Base-by-base conservation (phyloP, 2,329 filamentous ascomycete species). In the Incumbomyces delicatus region DNA sequence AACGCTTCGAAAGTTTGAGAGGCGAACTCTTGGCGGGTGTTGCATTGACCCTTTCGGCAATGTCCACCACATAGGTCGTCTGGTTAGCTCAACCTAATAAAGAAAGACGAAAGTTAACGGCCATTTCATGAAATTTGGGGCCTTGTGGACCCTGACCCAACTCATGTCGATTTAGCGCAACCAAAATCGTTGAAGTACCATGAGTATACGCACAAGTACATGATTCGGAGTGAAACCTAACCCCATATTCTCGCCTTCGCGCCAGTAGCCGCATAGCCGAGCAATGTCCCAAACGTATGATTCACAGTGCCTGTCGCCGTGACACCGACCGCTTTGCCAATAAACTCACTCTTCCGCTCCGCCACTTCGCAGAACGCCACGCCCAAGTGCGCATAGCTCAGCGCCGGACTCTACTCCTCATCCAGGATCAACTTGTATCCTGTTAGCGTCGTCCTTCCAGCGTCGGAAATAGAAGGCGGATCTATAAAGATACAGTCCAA, bases 261-360 rank as follows among this genome's bases (percentile, higher is more conserved):
- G 6, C 40, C 40, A 33, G 20, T 14, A 31, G 16, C 18, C 3
- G 30, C 30, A 42, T 42, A 42, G 6, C 40, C 40, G n/a, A n/a
- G 3, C 18, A 42, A 31, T 11, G 5, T 31, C 27, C 40, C 40
- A 17, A 13, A 27, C 6, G 40, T 42, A 5, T 6, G 3, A 42
- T 42, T 33, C 27, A 42, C 40, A 42, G 27, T 14, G 16, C 40
- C 40, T 30, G 40, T 42, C 18, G 40, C 40, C 40, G 40, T 42
- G 40, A 42, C 40, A 42, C 40, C 40, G 30, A 42, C 40, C n/a
- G 13, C 40, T n/a, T 42, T n/a, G 3, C 40, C 40, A 4, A 6
- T 7, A 31, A 42, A 42, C 30, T 42, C 40, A 3, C 31, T 18
- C 6, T 18, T 29, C 7, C 40, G 40, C 14, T 42, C 40, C 7